Conservation (phyloP, 108 stramenopile genomes). For the Nannochloropsis oceanica region DNA sequence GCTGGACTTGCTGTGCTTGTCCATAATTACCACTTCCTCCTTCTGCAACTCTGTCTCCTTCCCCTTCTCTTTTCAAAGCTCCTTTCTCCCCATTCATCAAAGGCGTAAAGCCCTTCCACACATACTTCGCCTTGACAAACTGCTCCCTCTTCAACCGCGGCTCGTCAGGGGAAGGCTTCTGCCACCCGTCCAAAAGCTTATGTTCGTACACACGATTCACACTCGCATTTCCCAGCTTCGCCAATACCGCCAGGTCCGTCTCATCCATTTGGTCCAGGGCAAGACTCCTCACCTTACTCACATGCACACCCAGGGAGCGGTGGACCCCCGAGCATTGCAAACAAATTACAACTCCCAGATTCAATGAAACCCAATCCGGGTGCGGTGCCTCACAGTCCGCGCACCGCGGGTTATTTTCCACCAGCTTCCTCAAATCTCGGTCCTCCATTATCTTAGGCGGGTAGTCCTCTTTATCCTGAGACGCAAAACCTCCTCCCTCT, state of each 20-base stretch:
- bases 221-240: slow-evolving; percentile 3
- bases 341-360: slow-evolving; percentile 47
- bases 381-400: slow-evolving; percentile 2
- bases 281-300: slow-evolving; percentile 60
- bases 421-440: neutral
- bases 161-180: neutral
- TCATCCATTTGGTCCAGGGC: slow-evolving; percentile 11
- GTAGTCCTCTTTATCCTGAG: neutral
- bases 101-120: slow-evolving; percentile 10
- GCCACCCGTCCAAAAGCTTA: slow-evolving; percentile 10
- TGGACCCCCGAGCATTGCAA: slow-evolving; percentile 92
- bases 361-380: slow-evolving; percentile 12
- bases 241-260: slow-evolving; percentile 1
- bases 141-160: neutral
- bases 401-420: slow-evolving; percentile 2
- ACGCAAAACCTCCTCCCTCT: neutral
- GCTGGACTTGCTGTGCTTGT: neutral
- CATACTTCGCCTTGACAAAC: slow-evolving; percentile 22
- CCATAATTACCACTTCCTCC: neutral
- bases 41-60: neutral
- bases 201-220: slow-evolving; percentile 13
- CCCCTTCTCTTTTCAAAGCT: neutral
- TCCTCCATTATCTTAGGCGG: neutral
- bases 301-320: slow-evolving; percentile 81
- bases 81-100: neutral